Evolutionary conservation across 1,284 basidiomycete genomes (phyloP), one percentile per base, ranked within the genome.

Genomic region (Microbotryum lychnidis-dioicae): DNA sequence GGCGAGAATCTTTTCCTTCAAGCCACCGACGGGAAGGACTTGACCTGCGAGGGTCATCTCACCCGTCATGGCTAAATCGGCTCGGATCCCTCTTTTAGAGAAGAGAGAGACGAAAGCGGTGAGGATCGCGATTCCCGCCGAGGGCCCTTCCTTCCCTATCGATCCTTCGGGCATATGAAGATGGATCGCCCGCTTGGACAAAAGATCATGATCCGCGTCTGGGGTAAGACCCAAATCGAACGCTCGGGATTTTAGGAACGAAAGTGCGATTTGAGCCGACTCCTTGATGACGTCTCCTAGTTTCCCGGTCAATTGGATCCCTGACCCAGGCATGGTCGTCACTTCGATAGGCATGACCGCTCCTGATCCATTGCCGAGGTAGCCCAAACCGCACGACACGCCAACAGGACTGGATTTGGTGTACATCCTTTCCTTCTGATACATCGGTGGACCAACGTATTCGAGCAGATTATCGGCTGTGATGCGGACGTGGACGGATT

Each of bases 311-410:
- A 97, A 79, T 71, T 93, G 91, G 3, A 97, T 79, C 14, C 91
- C 92, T 75, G 92, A 92, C 8, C 90, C 91, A 31, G 90, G 91
- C 89, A 92, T 93, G 58, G 83, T 85, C 68, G 86, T 87, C 54
- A 89, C 89, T 78, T 98, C 94, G 60, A 98, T 87, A 20, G 94
- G 92, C 92, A 97, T 96, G 57, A 97, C 87, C 27, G 91, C 88
- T 27, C 94, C 94, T 12, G 88, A 90, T 0, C 94, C 94, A 75
- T 97, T 97, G 18, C 93, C 93, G 25, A 96, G 80, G 76, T 97
- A 97, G 7, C 94, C 94, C 4, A 98, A 79, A 33, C 94, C 94
- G 6, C 90, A 94, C 68, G 87, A 89, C 29, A 97, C 94, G 61
- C 94, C 94, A 1, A 91, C 83, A 2, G 96, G 94, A 18, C 91